Evolutionary conservation across 306 rosid species (phyloP), one percentile per base, ranked within the genome.

Genomic region (Dryas alaskensis): DNA sequence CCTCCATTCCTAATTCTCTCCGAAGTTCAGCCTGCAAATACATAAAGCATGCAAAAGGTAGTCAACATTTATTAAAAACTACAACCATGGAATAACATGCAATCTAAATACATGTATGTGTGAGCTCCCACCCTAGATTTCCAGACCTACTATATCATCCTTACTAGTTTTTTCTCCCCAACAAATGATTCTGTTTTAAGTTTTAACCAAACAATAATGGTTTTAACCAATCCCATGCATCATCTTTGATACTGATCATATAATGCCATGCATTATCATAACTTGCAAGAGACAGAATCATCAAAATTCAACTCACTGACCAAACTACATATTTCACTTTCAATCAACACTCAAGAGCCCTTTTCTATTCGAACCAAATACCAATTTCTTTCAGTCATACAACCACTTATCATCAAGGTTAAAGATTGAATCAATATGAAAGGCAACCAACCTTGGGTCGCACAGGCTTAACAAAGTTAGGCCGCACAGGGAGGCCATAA

Each of bases 401-500:
- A 44, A 43, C 31, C 25, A 57, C 48, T 70, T 42, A 53, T 6
- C 12, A 57, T 67, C 76, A 61, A 82, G 67, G 48, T 76, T 8
- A 31, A 44, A 54, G 40, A 37, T 60, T 45, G 43, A 9, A 54
- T 14, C 42, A 70, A 45, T 47, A 68, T 51, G 70, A 73, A 54
- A 31, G 57, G 69, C 7, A 65, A 62, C 79, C 79, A 69, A 94
- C 98, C 98, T 94, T 94, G 7, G 99, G 84, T 48, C 86, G 85
- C 81, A 94, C 89, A 19, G 93, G 92, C 83, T 94, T 92, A 63
- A 90, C 90, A 74, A 92, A 93, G 73, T 92, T 86, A 79, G 97
- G 97, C 50, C 98, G 82, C 44, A 92, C 92, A 0, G 98, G 98
- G 65, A 92, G 91, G 74, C 97, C 98, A 81, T 81, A 92, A 76